These are phyloP conservation scores for Pseudopediastrum boryanum DNA, from an alignment of 139 green algal species.

Conservation along the genomic window DNA sequence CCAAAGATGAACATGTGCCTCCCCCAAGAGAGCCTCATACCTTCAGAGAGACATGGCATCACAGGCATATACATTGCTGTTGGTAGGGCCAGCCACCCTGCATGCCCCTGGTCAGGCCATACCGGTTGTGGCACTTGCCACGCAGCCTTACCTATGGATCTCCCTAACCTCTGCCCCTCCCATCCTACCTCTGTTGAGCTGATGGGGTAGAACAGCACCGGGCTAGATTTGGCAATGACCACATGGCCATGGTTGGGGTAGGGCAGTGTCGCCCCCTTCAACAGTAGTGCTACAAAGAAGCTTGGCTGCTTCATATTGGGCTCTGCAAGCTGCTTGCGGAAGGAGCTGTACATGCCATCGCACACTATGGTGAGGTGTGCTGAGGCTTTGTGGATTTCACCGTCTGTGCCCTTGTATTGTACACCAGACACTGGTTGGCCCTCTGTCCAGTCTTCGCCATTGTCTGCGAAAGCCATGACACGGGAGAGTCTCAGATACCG, in stretches of 20 bases:
- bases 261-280: slow-evolving; percentile 77
- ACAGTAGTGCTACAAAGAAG: slow-evolving; percentile 94
- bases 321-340: slow-evolving; percentile 78
- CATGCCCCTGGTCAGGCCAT: no score
- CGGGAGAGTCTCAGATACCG: no score
- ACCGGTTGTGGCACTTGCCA: no score
- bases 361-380: slow-evolving; percentile 94
- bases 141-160: no score
- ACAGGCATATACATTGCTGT: no score
- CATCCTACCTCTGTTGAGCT: slow-evolving; percentile 80
- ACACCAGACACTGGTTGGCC: slow-evolving; percentile 89
- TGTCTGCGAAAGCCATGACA: slow-evolving; percentile 48
- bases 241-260: slow-evolving; percentile 94
- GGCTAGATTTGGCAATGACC: slow-evolving; percentile 91
- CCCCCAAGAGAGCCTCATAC: no score
- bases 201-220: slow-evolving; percentile 99
- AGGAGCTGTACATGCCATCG: slow-evolving; percentile 96
- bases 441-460: slow-evolving; percentile 75
- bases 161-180: no score
- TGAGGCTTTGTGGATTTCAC: slow-evolving; percentile 42
- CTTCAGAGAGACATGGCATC: no score
- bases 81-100: no score
- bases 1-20: no score
- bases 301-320: slow-evolving; percentile 82
- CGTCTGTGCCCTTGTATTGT: slow-evolving; percentile 70